Evolutionary conservation across 2,329 filamentous ascomycete species (phyloP).

Genomic region (Aspergillus caelatus): DNA sequence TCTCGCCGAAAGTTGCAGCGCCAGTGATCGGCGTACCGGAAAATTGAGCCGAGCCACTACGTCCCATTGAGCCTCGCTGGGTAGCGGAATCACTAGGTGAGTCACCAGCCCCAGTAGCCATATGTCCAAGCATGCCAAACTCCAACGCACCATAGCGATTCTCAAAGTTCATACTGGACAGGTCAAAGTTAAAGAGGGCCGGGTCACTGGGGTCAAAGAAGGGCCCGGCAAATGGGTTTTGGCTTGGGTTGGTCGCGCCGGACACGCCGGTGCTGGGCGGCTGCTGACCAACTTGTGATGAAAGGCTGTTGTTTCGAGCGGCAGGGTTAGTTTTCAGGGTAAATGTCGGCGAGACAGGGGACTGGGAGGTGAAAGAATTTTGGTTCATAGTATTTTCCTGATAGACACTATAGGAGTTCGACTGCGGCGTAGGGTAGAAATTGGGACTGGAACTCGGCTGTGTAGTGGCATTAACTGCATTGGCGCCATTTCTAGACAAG

Average conservation of each 20-base stretch:
- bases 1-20: constrained; percentile 47
- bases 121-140: constrained; percentile 94
- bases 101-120: constrained; percentile 88
- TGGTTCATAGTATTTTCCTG: constrained; percentile 50
- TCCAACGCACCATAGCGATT: constrained; percentile 95
- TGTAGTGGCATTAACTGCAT: constrained; percentile 28
- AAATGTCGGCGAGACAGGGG: constrained; percentile 75
- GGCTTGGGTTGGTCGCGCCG: constrained; percentile 45
- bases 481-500: constrained; percentile 36
- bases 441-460: constrained; percentile 30
- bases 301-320: constrained; percentile 37
- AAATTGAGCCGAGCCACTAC: constrained; percentile 45
- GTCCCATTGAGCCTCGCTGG: constrained; percentile 50
- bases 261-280: constrained; percentile 51
- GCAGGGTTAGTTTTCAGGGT: constrained; percentile 51
- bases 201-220: constrained; percentile 92
- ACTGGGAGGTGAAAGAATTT: constrained; percentile 63
- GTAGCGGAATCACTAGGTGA: constrained; percentile 66
- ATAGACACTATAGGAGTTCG: constrained; percentile 49
- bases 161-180: constrained; percentile 91
- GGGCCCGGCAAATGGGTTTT: constrained; percentile 53
- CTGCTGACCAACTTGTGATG: constrained; percentile 51
- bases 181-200: constrained; percentile 91
- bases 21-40: constrained; percentile 37
- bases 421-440: constrained; percentile 40